Evolutionary conservation across 805 yeast genomes (phyloP), one percentile per base, ranked within the genome.

Genomic region (Candida namnaoensis): DNA sequence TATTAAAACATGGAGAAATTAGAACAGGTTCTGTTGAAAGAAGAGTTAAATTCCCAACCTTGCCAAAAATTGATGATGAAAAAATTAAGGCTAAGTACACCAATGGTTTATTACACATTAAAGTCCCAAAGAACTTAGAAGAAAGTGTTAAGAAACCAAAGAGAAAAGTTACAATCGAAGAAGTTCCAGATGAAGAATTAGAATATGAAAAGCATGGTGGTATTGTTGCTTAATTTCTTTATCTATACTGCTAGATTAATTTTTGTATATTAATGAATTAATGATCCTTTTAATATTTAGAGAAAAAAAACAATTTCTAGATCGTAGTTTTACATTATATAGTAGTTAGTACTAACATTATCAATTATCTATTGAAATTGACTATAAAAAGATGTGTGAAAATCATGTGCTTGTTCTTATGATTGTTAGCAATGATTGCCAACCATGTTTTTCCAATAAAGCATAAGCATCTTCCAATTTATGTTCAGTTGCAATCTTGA

Each of bases 371-470:
- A 19, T 19, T 19, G 19, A 19, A 19, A 19, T 19, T 19, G 19
- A 19, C 19, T 19, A 19, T 19, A 19, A 19, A 19, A 19, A 19
- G 19, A 19, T 19, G 2, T 19, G 19, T 19, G 19, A 19, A 19
- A 19, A 19, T 24, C 41, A 49, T 13, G 53, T 48, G 39, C 61
- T 59, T 41, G 58, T 62, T 42, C 62, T 62, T 27, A 70, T 53
- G 36, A 78, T 76, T 34, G 88, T 75, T 32, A 79, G 57, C 44
- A 88, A 63, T 1, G 95, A 84, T 68, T 80, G 83, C 96, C 96
- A 88, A 1, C 93, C 93, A 0, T 84, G 79, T 45, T 57, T 54
- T 38, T 81, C 79, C 24, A 81, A 61, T 39, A 82, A 62, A 41
- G 65, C 66, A 45, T 73, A 68, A 41, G 71, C 73, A 41, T 74